These are phyloP conservation scores for Apiospora saccharicola DNA, from an alignment of 2,329 filamentous ascomycete species.

Conservation along the genomic window DNA sequence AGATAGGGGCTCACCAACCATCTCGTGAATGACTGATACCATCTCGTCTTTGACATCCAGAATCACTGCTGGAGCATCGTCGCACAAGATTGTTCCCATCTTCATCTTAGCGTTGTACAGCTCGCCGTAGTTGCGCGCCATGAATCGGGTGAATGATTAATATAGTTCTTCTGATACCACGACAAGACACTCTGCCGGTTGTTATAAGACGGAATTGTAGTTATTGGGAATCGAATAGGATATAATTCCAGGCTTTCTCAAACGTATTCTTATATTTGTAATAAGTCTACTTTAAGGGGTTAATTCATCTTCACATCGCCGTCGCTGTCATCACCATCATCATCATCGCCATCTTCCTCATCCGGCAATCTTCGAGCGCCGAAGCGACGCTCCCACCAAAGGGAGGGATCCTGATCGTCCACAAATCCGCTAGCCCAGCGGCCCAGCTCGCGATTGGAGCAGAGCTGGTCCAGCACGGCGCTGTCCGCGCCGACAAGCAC, in stretches of 20 bases:
- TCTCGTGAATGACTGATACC: not conserved
- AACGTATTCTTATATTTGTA: not conserved
- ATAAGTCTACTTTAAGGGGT: not conserved
- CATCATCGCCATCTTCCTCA: not conserved
- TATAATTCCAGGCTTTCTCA: not conserved
- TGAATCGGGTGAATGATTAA: not conserved
- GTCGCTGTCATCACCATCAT: not conserved
- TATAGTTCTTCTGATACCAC: not conserved
- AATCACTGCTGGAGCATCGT: no score
- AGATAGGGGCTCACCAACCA: not conserved
- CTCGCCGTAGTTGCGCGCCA: no score
- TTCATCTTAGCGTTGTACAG: no score
- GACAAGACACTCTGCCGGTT: not conserved
- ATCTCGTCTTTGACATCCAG: no score
- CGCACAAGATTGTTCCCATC: no score
- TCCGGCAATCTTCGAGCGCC: not conserved
- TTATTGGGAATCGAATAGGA: not conserved
- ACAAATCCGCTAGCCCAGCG: not conserved
- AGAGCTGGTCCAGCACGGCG: not conserved
- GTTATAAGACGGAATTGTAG: not conserved
- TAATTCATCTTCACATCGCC: not conserved
- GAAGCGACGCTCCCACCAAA: conserved; percentile 1
- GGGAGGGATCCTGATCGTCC: not conserved
- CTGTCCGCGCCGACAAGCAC: conserved; percentile 27
- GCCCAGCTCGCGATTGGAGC: not conserved